A percentile compares a stretch with the other conserved stretches of the same genome.
Conservation (phyloP, 768 basidiomycete genomes). For the Tulasnella sp. region DNA sequence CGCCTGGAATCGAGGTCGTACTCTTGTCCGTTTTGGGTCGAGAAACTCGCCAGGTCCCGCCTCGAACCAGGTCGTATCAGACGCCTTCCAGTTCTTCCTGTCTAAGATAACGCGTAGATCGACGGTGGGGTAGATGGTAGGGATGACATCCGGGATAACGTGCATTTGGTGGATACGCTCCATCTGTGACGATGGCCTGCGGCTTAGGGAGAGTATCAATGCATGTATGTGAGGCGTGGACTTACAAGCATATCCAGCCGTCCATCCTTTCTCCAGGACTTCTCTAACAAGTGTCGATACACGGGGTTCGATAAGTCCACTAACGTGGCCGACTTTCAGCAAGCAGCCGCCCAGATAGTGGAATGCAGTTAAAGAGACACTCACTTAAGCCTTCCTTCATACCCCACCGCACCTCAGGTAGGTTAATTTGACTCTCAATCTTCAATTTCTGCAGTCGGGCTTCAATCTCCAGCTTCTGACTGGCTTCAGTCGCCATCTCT, state of each 20-base stretch:
- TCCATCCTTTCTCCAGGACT: conserved; percentile 77
- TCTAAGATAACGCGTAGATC: conserved; percentile 57
- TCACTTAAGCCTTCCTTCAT: conserved; percentile 68
- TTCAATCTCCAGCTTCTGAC: conserved; percentile 17
- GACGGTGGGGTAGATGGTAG: conserved; percentile 54
- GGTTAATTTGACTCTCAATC: conserved; percentile 70
- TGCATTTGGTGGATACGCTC: conserved; percentile 86
- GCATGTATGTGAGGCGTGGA: too few relatives aligned
- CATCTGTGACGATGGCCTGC: conserved; percentile 45
- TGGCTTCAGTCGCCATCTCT: conserved; percentile 22
- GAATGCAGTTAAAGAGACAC: conserved; percentile 25
- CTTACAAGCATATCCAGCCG: conserved; percentile 71
- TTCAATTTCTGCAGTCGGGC: conserved; percentile 43
- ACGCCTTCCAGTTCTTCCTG: conserved; percentile 24
- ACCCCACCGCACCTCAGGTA: conserved; percentile 72
- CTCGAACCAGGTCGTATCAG: conserved; percentile 21
- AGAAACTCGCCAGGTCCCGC: conserved; percentile 67
- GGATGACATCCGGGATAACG: conserved; percentile 78
- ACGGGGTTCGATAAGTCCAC: conserved; percentile 37
- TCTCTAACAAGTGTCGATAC: conserved; percentile 71
- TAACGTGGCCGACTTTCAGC: conserved; percentile 7
- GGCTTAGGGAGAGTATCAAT: background rate
- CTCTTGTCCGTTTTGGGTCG: conserved; percentile 52
- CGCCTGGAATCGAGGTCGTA: conserved; percentile 52
- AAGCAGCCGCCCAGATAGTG: background rate